Conservation (phyloP, 148 eudicot species). For the Nepenthes mirabilis region DNA sequence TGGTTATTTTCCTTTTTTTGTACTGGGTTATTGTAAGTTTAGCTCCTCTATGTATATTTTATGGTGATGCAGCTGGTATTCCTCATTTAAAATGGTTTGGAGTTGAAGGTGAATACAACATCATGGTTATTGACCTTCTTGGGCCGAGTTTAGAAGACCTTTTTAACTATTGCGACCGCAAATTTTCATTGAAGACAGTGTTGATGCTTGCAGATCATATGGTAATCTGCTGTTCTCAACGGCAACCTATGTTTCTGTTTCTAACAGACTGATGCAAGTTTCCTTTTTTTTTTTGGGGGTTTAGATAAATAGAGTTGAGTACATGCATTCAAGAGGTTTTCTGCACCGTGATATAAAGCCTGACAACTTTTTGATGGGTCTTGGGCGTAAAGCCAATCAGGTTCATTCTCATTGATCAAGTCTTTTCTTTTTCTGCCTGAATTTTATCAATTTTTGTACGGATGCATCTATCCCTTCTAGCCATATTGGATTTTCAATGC, state of each 20-base stretch:
- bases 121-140: slow-evolving; percentile 88
- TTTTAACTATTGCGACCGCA: slow-evolving; percentile 75
- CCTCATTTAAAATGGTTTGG: slow-evolving; percentile 85
- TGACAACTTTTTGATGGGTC: slow-evolving; percentile 94
- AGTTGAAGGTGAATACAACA: slow-evolving; percentile 75
- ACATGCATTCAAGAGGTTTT: slow-evolving; percentile 98
- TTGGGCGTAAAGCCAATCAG: slow-evolving; percentile 99
- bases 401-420: slow-evolving; percentile 16
- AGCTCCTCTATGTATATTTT: slow-evolving; percentile 3
- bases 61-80: slow-evolving; percentile 49
- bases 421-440: background rate
- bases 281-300: slow-evolving; percentile 7
- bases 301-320: slow-evolving; percentile 78
- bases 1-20: background rate
- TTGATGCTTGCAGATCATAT: slow-evolving; percentile 86
- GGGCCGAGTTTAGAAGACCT: slow-evolving; percentile 86
- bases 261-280: slow-evolving; percentile 2
- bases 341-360: slow-evolving; percentile 98
- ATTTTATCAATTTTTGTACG: background rate
- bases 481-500: too few species aligned
- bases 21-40: background rate
- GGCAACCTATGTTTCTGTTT: background rate
- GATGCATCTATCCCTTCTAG: background rate
- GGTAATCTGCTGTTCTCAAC: slow-evolving; percentile 25
- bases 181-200: slow-evolving; percentile 75